Conservation (phyloP, 2,329 filamentous ascomycete species). For the Diaporthe vexans region DNA sequence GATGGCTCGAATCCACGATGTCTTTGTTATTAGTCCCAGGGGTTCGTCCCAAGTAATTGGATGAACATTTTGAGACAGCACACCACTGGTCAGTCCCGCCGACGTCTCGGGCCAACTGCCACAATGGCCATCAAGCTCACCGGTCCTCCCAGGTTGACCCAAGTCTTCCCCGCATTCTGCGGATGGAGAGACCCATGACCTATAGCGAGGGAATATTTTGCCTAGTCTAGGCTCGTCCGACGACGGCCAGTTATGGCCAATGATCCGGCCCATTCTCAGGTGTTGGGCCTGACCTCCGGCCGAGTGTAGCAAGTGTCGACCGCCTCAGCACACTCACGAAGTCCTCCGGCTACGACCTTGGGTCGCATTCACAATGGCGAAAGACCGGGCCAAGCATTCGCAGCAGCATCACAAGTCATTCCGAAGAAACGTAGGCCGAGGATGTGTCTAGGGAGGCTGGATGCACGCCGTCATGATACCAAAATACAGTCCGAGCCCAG, state of each 20-base stretch:
- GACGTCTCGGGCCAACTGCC: constrained; percentile 6
- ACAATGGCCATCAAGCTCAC: constrained; percentile 9
- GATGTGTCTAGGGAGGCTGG: constrained; percentile 14
- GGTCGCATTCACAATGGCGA: constrained; percentile 27
- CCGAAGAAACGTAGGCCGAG: constrained; percentile 28
- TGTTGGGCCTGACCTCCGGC: constrained; percentile 21
- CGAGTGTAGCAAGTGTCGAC: constrained; percentile 24
- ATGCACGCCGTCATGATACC: neutral
- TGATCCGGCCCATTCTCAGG: constrained; percentile 3
- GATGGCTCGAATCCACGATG: constrained; percentile 1
- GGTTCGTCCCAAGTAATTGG: constrained; percentile 23
- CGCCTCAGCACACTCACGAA: constrained; percentile 12
- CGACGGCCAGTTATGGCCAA: constrained; percentile 20
- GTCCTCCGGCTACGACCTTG: constrained; percentile 13
- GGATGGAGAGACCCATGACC: constrained; percentile 26
- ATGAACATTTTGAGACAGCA: constrained; percentile 14
- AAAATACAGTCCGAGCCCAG: neutral
- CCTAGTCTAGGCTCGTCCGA: constrained; percentile 22
- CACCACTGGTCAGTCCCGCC: constrained; percentile 3
- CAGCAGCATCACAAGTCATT: constrained; percentile 31
- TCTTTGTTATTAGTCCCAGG: constrained; percentile 20
- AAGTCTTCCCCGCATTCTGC: constrained; percentile 31
- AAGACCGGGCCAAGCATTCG: constrained; percentile 22
- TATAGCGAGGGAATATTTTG: constrained; percentile 1
- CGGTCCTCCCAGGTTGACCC: constrained; percentile 23